Base-by-base conservation (phyloP, 164 flowering plant species). In the Hamamelis virginiana region DNA sequence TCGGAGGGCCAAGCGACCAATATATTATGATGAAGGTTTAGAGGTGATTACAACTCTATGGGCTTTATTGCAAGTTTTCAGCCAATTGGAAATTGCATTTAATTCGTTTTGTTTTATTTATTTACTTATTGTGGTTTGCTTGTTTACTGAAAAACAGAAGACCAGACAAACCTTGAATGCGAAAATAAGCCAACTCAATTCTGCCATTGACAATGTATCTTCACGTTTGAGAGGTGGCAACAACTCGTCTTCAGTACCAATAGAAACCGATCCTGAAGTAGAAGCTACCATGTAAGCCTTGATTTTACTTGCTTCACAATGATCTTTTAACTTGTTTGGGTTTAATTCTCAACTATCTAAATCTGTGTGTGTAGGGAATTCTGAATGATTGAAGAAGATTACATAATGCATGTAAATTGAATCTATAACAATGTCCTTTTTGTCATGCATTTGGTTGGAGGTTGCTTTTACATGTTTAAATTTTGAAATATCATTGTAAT, bases 191-290 rank as follows among this genome's bases (percentile, higher is more conserved):
- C 96, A 94, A 68, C 92, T 94, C 67, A 91, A 85, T 76, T 83
- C 91, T 1, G 98, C 97, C 63, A 94, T 93, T 70, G 98, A 94
- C 84, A 90, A 89, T 33, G 96, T 89, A 11, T 86, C 95, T 25
- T 82, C 91, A 28, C 86, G 92, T 47, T 74, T 94, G 86, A 86
- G 90, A 82, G 94, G 92, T 59, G 89, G 89, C 26, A 89, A 83
- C 14, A 87, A 81, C 25, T 59, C 69, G 4, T 78, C 83, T 22
- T 16, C 66, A 5, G 82, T 77, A 14, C 84, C 92, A 1, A 72
- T 78, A 18, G 91, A 86, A 74, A 68, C 76, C 26, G 92, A 88
- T 59, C 82, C 88, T 1, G 87, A 85, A 78, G 77, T 78, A 10
- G 92, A 88, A 75, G 90, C 86, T 72, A 66, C 85, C 43, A 70